These are phyloP conservation scores for Carallia brachiata DNA, from an alignment of 345 rosid genomes.

Conservation along the genomic window DNA sequence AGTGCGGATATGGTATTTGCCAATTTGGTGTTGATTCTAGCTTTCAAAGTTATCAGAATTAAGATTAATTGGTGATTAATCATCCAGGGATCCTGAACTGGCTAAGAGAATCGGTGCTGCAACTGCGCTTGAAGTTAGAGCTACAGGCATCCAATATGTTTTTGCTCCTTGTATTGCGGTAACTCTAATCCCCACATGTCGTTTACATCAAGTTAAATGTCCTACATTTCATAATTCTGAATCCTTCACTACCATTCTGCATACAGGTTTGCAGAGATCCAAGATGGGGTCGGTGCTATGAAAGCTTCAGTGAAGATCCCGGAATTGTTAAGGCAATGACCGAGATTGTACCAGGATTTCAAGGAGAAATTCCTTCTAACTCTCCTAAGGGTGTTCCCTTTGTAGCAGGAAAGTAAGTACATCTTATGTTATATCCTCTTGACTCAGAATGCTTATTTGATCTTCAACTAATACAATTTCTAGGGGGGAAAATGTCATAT, in stretches of 20 bases:
- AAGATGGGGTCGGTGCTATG: slow-evolving; percentile 95
- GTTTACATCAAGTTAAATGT: not conserved
- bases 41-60: not conserved
- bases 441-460: not conserved
- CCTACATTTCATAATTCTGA: not conserved
- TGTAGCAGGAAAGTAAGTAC: slow-evolving; percentile 64
- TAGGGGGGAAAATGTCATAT: no score
- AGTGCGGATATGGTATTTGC: slow-evolving; percentile 44
- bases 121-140: slow-evolving; percentile 86
- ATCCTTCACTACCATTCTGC: not conserved
- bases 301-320: slow-evolving; percentile 89
- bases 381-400: slow-evolving; percentile 57
- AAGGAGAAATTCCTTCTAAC: slow-evolving; percentile 65
- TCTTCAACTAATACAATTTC: no score
- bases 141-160: slow-evolving; percentile 72
- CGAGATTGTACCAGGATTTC: slow-evolving; percentile 67
- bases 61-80: slow-evolving; percentile 34
- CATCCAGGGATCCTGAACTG: slow-evolving; percentile 71
- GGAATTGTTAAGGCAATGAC: slow-evolving; percentile 70
- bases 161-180: slow-evolving; percentile 97
- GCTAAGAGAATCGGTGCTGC: slow-evolving; percentile 81
- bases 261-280: slow-evolving; percentile 94
- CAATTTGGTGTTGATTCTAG: slow-evolving; percentile 36
- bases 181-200: slow-evolving; percentile 4
- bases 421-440: not conserved